phyloP scores from a whole-genome alignment of 306 rosid species.

The Lagenaria siceraria region DNA sequence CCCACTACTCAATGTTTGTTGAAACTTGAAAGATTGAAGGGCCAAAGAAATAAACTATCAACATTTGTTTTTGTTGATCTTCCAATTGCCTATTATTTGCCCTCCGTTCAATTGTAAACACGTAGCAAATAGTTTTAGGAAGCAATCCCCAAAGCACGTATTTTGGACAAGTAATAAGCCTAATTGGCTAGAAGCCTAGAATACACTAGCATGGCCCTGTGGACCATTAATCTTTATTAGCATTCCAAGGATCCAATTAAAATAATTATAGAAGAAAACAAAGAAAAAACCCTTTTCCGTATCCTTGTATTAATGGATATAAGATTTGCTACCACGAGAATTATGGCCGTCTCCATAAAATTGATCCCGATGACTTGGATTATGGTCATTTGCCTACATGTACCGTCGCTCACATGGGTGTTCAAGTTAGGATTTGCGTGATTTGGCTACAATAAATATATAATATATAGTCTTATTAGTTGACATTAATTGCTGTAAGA shows the following conservation, averaged over 20 bases:
- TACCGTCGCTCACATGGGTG: background rate
- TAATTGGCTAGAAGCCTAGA: background rate
- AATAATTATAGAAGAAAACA: background rate
- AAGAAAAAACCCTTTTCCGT: background rate
- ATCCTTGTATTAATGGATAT: background rate
- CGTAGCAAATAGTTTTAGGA: slow-evolving; percentile 18
- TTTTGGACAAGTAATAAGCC: background rate
- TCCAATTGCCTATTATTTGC: slow-evolving; percentile 19
- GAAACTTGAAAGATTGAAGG: slow-evolving; percentile 27
- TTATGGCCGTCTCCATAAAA: background rate
- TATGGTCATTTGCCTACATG: background rate
- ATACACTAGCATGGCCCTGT: background rate
- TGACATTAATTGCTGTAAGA: background rate
- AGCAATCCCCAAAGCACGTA: slow-evolving; percentile 9
- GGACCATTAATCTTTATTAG: background rate
- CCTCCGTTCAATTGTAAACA: slow-evolving; percentile 20
- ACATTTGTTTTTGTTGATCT: slow-evolving; percentile 13
- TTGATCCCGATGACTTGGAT: background rate
- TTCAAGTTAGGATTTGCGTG: background rate
- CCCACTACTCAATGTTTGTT: slow-evolving; percentile 40
- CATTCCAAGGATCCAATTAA: background rate
- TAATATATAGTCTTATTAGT: background rate
- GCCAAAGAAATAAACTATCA: slow-evolving; percentile 28
- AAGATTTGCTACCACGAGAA: background rate
- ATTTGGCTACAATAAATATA: background rate